Base-by-base conservation (phyloP, 192 early-diverging fungal genomes). In the Coemansia sp. region DNA sequence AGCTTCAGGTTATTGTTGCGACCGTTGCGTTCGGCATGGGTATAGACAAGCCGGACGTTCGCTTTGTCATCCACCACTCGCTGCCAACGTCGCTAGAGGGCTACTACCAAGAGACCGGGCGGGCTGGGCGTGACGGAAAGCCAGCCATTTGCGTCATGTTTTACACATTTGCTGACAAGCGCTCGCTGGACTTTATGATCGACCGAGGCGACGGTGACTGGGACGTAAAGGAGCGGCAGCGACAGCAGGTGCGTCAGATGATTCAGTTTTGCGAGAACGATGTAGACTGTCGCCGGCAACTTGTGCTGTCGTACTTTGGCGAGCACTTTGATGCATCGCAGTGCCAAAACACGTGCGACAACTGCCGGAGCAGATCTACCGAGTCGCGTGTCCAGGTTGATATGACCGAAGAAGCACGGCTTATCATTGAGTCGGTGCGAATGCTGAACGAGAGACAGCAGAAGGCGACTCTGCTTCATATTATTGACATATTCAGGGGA, bases 1-100 rank as follows among this genome's bases (percentile, higher is more conserved):
- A 76, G 17, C 62, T 90, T 1, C 79, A 91, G 49, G 86, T 98
- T 29, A 95, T 99, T 72, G 92, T 95, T 1, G 97, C 95, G 0
- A 99, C 97, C 0, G 84, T 98, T 21, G 97, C 97, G 0, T 99
- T 99, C 82, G 95, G 97, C 8, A 95, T 98, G 95, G 96, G 95
- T 8, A 95, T 97, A 49, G 94, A 99, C 81, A 97, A 99, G 79
- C 72, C 91, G 4, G 92, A 98, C 61, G 95, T 99, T 22, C 91
- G 95, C 8, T 97, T 92, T 73, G 95, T 99, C 1, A 90, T 97
- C 14, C 97, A 99, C 60, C 89, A 92, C 73, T 88, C 89, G 10
- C 74, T 99, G 21, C 94, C 95, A 0, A 86, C 90, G 10, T 93
- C 90, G 37, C 67, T 99, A 1, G 97, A 99, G 73, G 93, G 92